Percentiles rank a stretch among this genome's conserved stretches.
Evolutionary conservation across 2,329 filamentous ascomycete species (phyloP).

Genomic region (Akanthomyces uredinophilus): DNA sequence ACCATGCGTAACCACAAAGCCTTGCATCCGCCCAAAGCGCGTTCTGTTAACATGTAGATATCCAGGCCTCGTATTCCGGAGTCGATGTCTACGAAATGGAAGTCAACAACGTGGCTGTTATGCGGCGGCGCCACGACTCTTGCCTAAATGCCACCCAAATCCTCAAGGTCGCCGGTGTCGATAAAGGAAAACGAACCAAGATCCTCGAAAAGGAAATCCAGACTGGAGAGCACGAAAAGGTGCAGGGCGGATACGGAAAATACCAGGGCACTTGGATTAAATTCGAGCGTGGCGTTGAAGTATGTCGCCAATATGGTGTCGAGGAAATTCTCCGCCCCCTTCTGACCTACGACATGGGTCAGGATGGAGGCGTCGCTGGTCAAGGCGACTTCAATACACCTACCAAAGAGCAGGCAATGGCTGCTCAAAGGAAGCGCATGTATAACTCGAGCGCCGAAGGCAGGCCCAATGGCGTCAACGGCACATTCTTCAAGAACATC

Average conservation of each 20-base stretch:
- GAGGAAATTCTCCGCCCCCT: conserved; percentile 71
- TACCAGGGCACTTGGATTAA: conserved; percentile 99
- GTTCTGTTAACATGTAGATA: conserved; percentile 5
- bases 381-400: conserved; percentile 82
- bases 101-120: conserved; percentile 85
- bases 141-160: conserved; percentile 99
- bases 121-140: conserved; percentile 90
- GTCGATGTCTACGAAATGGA: conserved; percentile 99
- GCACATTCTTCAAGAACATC: conserved; percentile 96
- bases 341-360: conserved; percentile 74
- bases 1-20: neutral
- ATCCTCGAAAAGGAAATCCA: conserved; percentile 97
- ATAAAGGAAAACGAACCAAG: conserved; percentile 96
- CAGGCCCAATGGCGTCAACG: conserved; percentile 61
- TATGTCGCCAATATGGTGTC: conserved; percentile 76
- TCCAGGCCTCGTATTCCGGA: conserved; percentile 81
- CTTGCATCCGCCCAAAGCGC: neutral
- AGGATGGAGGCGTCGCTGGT: conserved; percentile 66
- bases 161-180: conserved; percentile 92
- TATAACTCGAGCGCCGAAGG: conserved; percentile 68
- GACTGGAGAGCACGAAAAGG: conserved; percentile 94
- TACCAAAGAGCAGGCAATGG: conserved; percentile 98
- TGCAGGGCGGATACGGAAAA: conserved; percentile 96
- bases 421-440: conserved; percentile 84
- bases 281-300: conserved; percentile 85